Base-by-base conservation (phyloP, 1,284 basidiomycete species). In the Cystobasidium slooffiae region DNA sequence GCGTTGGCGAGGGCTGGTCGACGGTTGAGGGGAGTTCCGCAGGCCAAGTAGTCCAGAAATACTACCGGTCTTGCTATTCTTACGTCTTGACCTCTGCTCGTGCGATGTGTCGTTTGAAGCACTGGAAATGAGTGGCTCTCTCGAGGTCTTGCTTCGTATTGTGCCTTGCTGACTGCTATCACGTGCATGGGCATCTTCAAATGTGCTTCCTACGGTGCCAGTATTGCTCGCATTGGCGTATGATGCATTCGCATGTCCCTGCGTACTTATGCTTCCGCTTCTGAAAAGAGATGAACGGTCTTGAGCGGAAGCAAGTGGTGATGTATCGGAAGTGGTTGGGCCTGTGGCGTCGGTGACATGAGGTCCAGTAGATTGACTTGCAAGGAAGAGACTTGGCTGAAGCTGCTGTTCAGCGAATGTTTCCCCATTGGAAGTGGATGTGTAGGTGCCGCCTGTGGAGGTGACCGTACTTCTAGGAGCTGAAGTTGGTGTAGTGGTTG, bases 1-100 rank as follows among this genome's bases (percentile, higher is more conserved):
- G n/a, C 24, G 22, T 8, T 9, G 20, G 2, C 41, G 69, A 31
- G 31, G 37, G 43, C 49, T 61, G 41, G 20, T 53, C 5, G 61
- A 43, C 20, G 37, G 22, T 6, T 46, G 37, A 37, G 41, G 31
- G 18, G 24, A 39, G 8, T 7, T 55, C 37, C 56, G 18, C 12
- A 66, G 12, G 8, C 63, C 63, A 18, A 73, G 70, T 43, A 73
- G 31, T 24, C 52, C 43, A 51, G 52, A 51, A 39, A 73, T 73
- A 22, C 70, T 73, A 14, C 70, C 63, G 4, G 70, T 66, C 46
- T 59, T 55, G 53, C 70, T 73, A 14, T 22, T 66, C 20, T 56
- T 58, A 12, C 70, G 47, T 44, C 43, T 73, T n/a, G 24, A 22
- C 20, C 44, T 51, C 18, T 61, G n/a, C 43, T 63, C n/a, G 12